Conservation (phyloP, 805 yeast genomes). For the Sungouiella blattae region DNA sequence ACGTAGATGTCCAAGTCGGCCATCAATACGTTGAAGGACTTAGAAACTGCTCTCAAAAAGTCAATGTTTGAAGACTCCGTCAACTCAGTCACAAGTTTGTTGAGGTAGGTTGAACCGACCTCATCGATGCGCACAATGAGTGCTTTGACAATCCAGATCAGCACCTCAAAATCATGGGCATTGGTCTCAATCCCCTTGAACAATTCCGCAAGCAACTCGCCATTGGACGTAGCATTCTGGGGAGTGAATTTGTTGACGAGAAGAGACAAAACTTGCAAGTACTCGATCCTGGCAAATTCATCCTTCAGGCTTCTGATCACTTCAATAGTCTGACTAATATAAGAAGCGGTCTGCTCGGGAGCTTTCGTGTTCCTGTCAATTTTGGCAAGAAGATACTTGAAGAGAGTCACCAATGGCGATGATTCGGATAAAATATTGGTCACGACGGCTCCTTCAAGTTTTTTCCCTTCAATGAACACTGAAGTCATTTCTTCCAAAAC, state of each 20-base stretch:
- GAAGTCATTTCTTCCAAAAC: conserved; percentile 36
- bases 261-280: conserved; percentile 53
- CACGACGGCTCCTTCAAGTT: conserved; percentile 8
- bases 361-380: conserved; percentile 38
- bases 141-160: conserved; percentile 73
- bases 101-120: conserved; percentile 22
- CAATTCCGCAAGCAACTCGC: conserved; percentile 1
- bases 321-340: background rate
- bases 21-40: conserved; percentile 59
- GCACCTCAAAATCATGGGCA: conserved; percentile 42
- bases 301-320: conserved; percentile 10
- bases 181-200: conserved; percentile 5
- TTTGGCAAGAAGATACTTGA: conserved; percentile 47
- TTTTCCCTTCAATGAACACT: conserved; percentile 30
- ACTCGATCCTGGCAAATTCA: conserved; percentile 45
- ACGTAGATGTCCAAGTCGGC: conserved; percentile 62
- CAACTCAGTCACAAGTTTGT: conserved; percentile 22
- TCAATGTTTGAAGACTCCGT: conserved; percentile 26
- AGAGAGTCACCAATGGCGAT: conserved; percentile 29
- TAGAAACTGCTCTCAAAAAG: conserved; percentile 33
- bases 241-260: conserved; percentile 44
- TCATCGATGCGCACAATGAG: conserved; percentile 55
- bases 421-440: conserved; percentile 22
- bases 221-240: conserved; percentile 9
- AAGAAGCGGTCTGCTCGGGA: conserved; percentile 8